Evolutionary conservation across 2,329 filamentous ascomycete species (phyloP), one percentile per base, ranked within the genome.

Genomic region (Didymella sp.): DNA sequence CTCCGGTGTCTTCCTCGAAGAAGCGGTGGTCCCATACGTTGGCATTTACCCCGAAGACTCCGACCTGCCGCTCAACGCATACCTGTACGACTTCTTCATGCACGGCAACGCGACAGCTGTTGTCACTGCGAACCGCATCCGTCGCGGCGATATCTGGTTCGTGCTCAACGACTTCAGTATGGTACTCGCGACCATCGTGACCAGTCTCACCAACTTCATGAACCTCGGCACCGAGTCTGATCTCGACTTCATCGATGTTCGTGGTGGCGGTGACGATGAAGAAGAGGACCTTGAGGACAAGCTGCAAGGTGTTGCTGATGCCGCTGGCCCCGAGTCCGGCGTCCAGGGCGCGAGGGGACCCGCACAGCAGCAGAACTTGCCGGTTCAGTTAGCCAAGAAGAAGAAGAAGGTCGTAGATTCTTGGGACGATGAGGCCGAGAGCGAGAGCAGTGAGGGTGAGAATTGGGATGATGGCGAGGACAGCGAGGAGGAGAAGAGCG

Each of bases 11-110:
- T 92, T 91, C 77, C 82, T 94, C 0, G 90, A 94, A 66, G 84
- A 90, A 67, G 83, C 87, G 0, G 87, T 89, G 1, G 85, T 94
- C 22, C 90, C 90, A 0, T 85, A 89, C 69, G 80, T 92, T 4
- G 81, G 82, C 5, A 76, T 91, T 11, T 84, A 84, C 63, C 84
- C 85, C 0, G 77, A 86, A 24, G 84, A 88, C 50, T 71, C 75
- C 5, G 70, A 77, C 2, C 79, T 81, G 12, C 83, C 83, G 0
- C 79, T 87, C 58, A 91, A 91, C 62, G 86, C 87, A 0, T 90
- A 90, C 67, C 76, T 93, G 0, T 86, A 88, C 58, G 89, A 93
- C 72, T 94, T 92, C 75, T 92, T 85, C 80, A 89, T 86, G 73
- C 87, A 93, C 64, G 89, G 89, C 3, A 85, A 88, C 67, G 72